Conservation (phyloP, 2,329 filamentous ascomycete genomes). For the Beauveria caledonica region DNA sequence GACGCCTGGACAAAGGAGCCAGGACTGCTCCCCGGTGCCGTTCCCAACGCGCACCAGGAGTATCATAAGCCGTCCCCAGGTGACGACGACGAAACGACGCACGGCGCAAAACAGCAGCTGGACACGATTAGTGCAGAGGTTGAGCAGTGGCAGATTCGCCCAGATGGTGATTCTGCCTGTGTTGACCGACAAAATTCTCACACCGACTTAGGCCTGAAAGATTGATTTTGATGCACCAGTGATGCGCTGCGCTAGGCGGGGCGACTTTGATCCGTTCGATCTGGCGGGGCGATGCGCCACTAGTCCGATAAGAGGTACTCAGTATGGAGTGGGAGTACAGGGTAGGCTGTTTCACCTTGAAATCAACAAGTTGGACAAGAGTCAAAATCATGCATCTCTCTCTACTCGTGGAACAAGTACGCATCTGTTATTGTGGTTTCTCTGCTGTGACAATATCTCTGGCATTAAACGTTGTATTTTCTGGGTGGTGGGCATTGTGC, state of each 20-base stretch:
- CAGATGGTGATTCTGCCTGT: conserved; percentile 29
- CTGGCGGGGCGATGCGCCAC: neutral
- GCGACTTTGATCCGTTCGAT: conserved; percentile 18
- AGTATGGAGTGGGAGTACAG: too few relatives aligned
- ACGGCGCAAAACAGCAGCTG: neutral
- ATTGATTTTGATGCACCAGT: conserved; percentile 6
- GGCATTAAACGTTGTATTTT: neutral
- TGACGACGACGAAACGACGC: neutral
- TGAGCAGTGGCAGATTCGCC: conserved; percentile 15
- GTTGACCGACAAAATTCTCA: conserved; percentile 35
- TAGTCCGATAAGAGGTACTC: neutral
- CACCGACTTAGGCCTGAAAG: conserved; percentile 24
- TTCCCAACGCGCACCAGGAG: neutral
- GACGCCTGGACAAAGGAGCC: neutral
- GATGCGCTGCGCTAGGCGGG: conserved; percentile 15
- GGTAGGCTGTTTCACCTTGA: neutral
- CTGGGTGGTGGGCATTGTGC: neutral
- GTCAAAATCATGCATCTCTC: too few relatives aligned
- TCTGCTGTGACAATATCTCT: too few relatives aligned
- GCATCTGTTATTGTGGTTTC: too few relatives aligned
- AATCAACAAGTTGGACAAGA: too few relatives aligned
- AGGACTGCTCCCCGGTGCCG: neutral
- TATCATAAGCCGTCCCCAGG: conserved; percentile 7
- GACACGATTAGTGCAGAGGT: neutral
- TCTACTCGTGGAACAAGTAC: too few relatives aligned